Evolutionary conservation across 352 stramenopile genomes (phyloP), one percentile per base, ranked within the genome.

Genomic region (Globisporangium recalcitrans): DNA sequence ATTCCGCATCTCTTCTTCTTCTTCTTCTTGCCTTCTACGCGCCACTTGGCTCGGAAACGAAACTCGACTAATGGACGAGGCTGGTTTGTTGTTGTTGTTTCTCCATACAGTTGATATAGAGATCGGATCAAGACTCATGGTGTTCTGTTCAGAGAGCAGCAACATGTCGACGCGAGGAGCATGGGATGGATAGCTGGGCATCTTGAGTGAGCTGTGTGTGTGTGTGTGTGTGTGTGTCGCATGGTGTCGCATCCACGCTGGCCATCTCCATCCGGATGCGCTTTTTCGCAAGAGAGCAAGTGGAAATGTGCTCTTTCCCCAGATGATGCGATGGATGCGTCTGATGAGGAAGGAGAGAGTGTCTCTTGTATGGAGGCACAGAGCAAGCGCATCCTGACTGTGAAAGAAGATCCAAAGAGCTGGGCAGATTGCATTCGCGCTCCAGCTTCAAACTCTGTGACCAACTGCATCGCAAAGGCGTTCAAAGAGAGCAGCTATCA

Each of bases 201-300:
- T 13, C 34, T 9, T n/a, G 36, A 42, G 10, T 6, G 38, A n/a
- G n/a, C n/a, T n/a, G n/a, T n/a, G n/a, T n/a, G n/a, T n/a, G n/a
- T n/a, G n/a, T n/a, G n/a, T n/a, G n/a, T n/a, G 38, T 16, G 6
- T 5, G 19, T n/a, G 38, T 53, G 21, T 54, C 48, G 48, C 24
- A 36, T 27, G 48, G 7, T 38, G 36, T 54, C 48, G 48, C 48
- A 55, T 40, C 26, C 16, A 14, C 11, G 26, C 1, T 8, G 38
- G 38, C 49, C 49, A 55, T 55, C 49, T 55, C 49, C 49, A 55
- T 22, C 38, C 22, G 46, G 21, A 52, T 27, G 9, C 46, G 10
- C 22, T 31, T 32, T 52, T 26, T 24, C 11, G 44, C 21, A 27
- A 52, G 7, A 52, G 47, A 54, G 48, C 14, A 26, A 36, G 26